Conservation (phyloP, 495 filamentous ascomycete genomes). For the Talaromyces borbonicus region DNA sequence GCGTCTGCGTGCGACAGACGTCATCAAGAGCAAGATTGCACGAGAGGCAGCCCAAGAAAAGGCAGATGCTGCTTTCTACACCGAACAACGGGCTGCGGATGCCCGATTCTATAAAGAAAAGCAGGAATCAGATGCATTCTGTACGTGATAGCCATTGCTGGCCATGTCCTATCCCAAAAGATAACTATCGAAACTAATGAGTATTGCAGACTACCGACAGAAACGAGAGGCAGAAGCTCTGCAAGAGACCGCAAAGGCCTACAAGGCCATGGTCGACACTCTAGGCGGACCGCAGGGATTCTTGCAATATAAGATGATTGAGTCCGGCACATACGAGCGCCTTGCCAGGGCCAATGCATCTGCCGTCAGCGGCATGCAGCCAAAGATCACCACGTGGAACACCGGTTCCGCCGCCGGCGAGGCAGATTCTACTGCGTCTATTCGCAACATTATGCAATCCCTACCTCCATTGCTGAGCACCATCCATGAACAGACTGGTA, state of each 20-base stretch:
- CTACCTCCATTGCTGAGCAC: slow-evolving; percentile 70
- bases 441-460: slow-evolving; percentile 59
- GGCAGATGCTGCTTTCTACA: slow-evolving; percentile 51
- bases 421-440: slow-evolving; percentile 36
- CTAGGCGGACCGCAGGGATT: slow-evolving; percentile 67
- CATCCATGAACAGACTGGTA: slow-evolving; percentile 77
- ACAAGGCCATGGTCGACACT: slow-evolving; percentile 54
- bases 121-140: slow-evolving; percentile 45
- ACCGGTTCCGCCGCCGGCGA: slow-evolving; percentile 34
- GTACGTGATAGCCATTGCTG: no score
- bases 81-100: slow-evolving; percentile 39
- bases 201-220: slow-evolving; percentile 43
- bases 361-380: slow-evolving; percentile 66
- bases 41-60: slow-evolving; percentile 64
- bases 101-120: slow-evolving; percentile 49
- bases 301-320: slow-evolving; percentile 59
- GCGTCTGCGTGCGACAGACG: slow-evolving; percentile 61
- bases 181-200: slow-evolving; percentile 23
- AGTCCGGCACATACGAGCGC: slow-evolving; percentile 28
- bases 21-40: slow-evolving; percentile 65
- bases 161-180: not conserved
- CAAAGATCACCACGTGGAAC: slow-evolving; percentile 86
- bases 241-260: slow-evolving; percentile 65
- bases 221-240: slow-evolving; percentile 68
- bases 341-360: slow-evolving; percentile 38